Percentiles rank a stretch among this genome's conserved stretches.
Evolutionary conservation across 2,329 filamentous ascomycete species (phyloP).

Genomic region (Verticillium albo-atrum): DNA sequence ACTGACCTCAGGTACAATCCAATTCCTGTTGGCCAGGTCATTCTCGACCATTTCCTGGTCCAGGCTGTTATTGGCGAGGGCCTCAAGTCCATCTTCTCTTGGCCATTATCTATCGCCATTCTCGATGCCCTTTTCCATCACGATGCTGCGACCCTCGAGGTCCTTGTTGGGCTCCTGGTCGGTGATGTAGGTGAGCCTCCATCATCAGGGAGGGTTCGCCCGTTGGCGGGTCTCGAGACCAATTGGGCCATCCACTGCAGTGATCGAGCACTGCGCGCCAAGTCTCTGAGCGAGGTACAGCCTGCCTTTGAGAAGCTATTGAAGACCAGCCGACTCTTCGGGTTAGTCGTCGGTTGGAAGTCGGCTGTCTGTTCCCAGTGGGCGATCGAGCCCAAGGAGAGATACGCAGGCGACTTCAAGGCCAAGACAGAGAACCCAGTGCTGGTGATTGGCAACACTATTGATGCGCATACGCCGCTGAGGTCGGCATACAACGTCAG

Average conservation of each 20-base stretch:
- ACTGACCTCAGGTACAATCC: slow-evolving; percentile 18
- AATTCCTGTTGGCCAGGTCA: slow-evolving; percentile 8
- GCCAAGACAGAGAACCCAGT: slow-evolving; percentile 26
- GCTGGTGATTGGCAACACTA: slow-evolving; percentile 31
- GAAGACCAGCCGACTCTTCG: slow-evolving; percentile 21
- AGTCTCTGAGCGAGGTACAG: slow-evolving; percentile 21
- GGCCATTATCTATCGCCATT: background rate
- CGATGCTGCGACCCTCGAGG: background rate
- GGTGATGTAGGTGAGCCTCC: background rate
- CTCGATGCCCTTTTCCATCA: slow-evolving; percentile 8
- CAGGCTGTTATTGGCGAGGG: slow-evolving; percentile 4
- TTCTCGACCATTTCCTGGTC: slow-evolving; percentile 19
- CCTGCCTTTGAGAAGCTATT: slow-evolving; percentile 17
- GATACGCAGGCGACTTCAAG: slow-evolving; percentile 25
- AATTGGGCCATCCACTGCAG: slow-evolving; percentile 26
- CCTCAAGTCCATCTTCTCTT: slow-evolving; percentile 8
- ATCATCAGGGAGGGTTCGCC: background rate
- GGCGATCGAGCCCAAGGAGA: slow-evolving; percentile 30
- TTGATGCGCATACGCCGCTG: slow-evolving; percentile 32
- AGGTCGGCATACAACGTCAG: slow-evolving; percentile 32
- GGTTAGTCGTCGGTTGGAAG: slow-evolving; percentile 10
- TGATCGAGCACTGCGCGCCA: slow-evolving; percentile 22
- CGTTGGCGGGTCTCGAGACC: background rate
- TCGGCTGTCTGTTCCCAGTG: slow-evolving; percentile 30
- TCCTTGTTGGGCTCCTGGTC: background rate